These are phyloP conservation scores for Diplodia scrobiculata DNA, from an alignment of 2,329 filamentous ascomycete genomes.

Conservation along the genomic window DNA sequence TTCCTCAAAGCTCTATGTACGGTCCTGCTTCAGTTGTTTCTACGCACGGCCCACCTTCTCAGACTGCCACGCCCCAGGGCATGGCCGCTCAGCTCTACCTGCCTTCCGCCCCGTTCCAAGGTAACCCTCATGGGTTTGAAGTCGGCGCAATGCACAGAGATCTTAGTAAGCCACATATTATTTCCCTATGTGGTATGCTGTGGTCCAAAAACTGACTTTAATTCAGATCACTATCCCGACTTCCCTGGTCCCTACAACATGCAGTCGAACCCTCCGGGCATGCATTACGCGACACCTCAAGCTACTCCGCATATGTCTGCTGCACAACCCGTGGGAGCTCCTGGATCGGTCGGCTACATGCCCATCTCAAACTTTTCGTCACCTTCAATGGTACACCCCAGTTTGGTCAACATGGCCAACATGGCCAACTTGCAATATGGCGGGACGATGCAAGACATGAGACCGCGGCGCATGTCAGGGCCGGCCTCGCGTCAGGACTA, in stretches of 20 bases:
- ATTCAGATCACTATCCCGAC: not conserved
- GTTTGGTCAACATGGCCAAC: constrained; percentile 4
- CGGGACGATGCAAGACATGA: not conserved
- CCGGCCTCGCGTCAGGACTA: constrained; percentile 6
- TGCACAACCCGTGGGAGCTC: not conserved
- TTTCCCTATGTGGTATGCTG: not conserved
- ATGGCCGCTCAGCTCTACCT: not conserved
- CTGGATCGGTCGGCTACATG: not conserved
- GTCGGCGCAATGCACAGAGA: not conserved
- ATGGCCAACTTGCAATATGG: constrained; percentile 14
- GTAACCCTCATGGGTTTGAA: not conserved
- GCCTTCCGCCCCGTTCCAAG: not conserved
- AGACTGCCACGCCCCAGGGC: not conserved
- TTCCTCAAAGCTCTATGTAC: not conserved
- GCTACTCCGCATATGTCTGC: constrained; percentile 7
- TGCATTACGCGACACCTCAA: not conserved
- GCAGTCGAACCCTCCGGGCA: not conserved
- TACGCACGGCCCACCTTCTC: not conserved
- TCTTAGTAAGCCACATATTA: not conserved
- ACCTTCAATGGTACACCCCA: not conserved
- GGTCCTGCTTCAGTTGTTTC: not conserved
- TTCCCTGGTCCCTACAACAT: not conserved
- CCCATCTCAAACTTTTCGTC: not conserved
- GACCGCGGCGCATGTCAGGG: constrained; percentile 1
- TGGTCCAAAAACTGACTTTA: not conserved